Conservation (phyloP, 129 eudicot genomes). For the Ambrosia trifida region DNA sequence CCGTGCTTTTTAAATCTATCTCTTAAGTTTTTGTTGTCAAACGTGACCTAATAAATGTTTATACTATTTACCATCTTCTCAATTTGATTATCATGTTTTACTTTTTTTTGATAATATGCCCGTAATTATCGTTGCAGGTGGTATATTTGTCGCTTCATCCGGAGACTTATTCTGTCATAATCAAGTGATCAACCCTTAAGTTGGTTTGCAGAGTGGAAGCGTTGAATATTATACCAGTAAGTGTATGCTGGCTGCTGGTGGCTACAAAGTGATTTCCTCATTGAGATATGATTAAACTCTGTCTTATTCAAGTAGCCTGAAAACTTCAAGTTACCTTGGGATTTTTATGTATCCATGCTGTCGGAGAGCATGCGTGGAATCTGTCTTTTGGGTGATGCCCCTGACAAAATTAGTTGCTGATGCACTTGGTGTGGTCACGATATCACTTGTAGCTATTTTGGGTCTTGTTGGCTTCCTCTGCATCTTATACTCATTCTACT, state of each 20-base stretch:
- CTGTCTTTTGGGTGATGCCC: slow-evolving; percentile 96
- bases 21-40: no score
- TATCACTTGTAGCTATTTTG: slow-evolving; percentile 66
- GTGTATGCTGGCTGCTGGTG: slow-evolving; percentile 23
- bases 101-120: background rate
- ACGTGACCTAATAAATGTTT: no score
- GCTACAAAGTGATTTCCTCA: slow-evolving; percentile 3
- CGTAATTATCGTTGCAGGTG: slow-evolving; percentile 21
- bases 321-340: slow-evolving; percentile 23
- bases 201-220: slow-evolving; percentile 1
- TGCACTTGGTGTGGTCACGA: slow-evolving; percentile 99
- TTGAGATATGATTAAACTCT: slow-evolving; percentile 2
- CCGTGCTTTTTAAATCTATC: no score
- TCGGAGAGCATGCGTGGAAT: slow-evolving; percentile 96
- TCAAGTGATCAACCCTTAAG: slow-evolving; percentile 12
- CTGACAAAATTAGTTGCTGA: slow-evolving; percentile 85
- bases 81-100: background rate
- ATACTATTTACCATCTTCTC: background rate
- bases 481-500: slow-evolving; percentile 70
- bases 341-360: slow-evolving; percentile 75
- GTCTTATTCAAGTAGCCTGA: slow-evolving; percentile 34
- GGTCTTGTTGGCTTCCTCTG: slow-evolving; percentile 68
- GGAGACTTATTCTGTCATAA: background rate
- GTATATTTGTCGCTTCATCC: slow-evolving; percentile 15
- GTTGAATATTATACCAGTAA: slow-evolving; percentile 6